Evolutionary conservation across 2,329 filamentous ascomycete genomes (phyloP).

Genomic region (Verticillium tricorpus): DNA sequence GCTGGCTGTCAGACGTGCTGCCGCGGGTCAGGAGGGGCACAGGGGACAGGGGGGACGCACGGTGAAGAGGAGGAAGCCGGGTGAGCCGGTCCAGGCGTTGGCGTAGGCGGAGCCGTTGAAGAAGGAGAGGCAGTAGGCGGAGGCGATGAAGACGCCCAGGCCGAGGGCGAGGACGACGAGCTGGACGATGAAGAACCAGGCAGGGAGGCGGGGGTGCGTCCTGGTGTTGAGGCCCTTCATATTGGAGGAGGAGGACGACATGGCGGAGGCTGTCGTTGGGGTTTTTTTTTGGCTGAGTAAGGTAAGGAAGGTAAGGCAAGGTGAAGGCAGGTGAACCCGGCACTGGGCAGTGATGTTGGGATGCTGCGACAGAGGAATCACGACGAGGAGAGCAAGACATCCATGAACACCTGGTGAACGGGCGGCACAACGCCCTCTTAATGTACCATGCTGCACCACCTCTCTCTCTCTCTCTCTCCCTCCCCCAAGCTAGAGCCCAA

Average conservation of each 20-base stretch:
- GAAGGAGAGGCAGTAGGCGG: conserved; percentile 27
- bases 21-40: not conserved
- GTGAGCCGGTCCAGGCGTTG: conserved; percentile 24
- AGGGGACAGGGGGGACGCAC: conserved; percentile 24
- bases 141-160: conserved; percentile 31
- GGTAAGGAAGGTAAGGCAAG: too few species aligned
- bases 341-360: too few species aligned
- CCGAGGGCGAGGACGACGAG: conserved; percentile 33
- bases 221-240: conserved; percentile 26
- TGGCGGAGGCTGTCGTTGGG: not conserved
- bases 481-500: not conserved
- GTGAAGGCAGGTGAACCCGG: too few species aligned
- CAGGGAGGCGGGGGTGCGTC: conserved; percentile 30
- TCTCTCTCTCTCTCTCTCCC: too few species aligned
- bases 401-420: too few species aligned
- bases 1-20: conserved; percentile 1
- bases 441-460: too few species aligned
- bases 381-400: too few species aligned
- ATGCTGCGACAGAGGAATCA: too few species aligned
- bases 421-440: too few species aligned
- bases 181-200: conserved; percentile 32
- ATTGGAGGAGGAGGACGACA: not conserved
- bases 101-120: conserved; percentile 9
- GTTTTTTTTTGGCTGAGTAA: not conserved
- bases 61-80: conserved; percentile 41